These are phyloP conservation scores for Arabis hirsuta DNA, from an alignment of 345 rosid species.

Conservation along the genomic window DNA sequence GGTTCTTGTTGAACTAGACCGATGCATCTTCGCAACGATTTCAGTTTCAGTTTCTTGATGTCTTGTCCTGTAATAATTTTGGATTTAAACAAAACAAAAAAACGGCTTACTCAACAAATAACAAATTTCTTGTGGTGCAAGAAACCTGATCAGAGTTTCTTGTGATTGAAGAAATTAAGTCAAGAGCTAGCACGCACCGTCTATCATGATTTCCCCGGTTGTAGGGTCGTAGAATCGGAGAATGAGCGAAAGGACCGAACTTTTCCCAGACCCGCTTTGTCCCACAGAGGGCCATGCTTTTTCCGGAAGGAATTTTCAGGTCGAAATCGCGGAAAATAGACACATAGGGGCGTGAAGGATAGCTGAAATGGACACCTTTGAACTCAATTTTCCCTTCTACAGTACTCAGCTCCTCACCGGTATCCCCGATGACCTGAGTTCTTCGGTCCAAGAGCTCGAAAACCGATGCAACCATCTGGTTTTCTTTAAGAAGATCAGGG, in stretches of 20 bases:
- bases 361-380: conserved; percentile 67
- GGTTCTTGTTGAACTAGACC: conserved; percentile 95
- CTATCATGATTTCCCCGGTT: conserved; percentile 73
- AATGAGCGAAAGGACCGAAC: conserved; percentile 78
- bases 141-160: neutral
- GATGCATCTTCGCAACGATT: conserved; percentile 72
- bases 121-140: conserved; percentile 2
- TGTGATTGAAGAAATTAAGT: conserved; percentile 2
- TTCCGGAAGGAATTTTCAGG: conserved; percentile 64
- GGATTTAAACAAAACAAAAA: too few relatives aligned
- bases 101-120: neutral
- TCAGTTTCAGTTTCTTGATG: conserved; percentile 64
- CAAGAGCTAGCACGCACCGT: conserved; percentile 56
- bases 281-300: conserved; percentile 89
- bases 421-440: conserved; percentile 65
- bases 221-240: conserved; percentile 90
- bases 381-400: conserved; percentile 78
- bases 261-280: conserved; percentile 96
- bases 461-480: conserved; percentile 91
- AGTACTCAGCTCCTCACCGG: conserved; percentile 62
- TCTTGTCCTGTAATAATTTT: conserved; percentile 58
- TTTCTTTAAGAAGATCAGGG: conserved; percentile 86
- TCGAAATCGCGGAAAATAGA: conserved; percentile 70
- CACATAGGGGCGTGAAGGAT: conserved; percentile 87
- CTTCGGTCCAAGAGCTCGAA: conserved; percentile 82